Evolutionary conservation across 106 monocot species (phyloP), one percentile per base, ranked within the genome.

Genomic region (Gastrodia elata): DNA sequence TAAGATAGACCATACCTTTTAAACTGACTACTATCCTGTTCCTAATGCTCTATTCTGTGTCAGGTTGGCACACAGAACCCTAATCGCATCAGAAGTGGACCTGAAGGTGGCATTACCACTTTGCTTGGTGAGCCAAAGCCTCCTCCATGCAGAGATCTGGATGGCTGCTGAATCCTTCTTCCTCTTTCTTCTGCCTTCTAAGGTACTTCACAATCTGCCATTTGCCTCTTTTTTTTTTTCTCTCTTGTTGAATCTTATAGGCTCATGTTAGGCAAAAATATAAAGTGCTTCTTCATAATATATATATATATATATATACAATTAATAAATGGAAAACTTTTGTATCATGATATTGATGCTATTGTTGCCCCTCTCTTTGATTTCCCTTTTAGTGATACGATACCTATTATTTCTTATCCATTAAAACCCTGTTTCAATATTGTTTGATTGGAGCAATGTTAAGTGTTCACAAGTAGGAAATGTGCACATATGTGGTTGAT

Each of bases 1-100:
- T n/a, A n/a, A n/a, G n/a, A n/a, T n/a, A n/a, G n/a, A n/a, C n/a
- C n/a, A n/a, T n/a, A n/a, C n/a, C n/a, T n/a, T n/a, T n/a, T n/a
- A n/a, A n/a, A n/a, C n/a, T n/a, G n/a, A 13, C 27, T n/a, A 6
- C 38, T 24, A 0, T 37, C 2, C 33, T 39, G 40, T 4, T 15
- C 20, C 4, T 30, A 39, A 16, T 40, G 10, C 67, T 68, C 36
- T 58, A 16, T 57, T 39, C 26, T 77, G n/a, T 81, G 57, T 38
- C 83, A 96, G 95, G 87, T 82, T 11, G 92, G 92, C 16, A 92
- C 92, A 8, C 95, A 96, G 78, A 84, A 92, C 71, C 85, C 78
- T 11, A 73, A 85, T 10, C 85, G 96, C 11, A 84, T 78, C 55
- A 96, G 26, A 71, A 30, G 88, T 36, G 96, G 92, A 0, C 92